Evolutionary conservation across 2,329 filamentous ascomycete species (phyloP), one percentile per base, ranked within the genome.

Genomic region (Aspergillus flavus): DNA sequence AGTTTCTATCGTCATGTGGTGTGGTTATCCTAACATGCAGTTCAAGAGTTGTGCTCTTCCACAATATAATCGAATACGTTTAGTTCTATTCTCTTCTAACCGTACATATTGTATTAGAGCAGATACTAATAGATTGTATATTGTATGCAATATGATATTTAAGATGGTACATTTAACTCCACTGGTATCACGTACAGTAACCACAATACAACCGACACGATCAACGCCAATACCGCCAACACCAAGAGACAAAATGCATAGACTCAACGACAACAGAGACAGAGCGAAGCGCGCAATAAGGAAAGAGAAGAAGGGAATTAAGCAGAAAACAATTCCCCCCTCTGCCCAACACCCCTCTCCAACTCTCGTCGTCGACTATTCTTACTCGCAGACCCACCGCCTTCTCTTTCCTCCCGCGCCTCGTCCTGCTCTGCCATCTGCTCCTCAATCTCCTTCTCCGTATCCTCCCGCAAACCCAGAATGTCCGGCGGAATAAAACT

Each of bases 401-500:
- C 48, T 11, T 52, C 48, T 21, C 9, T 70, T 30, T 82, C 80
- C 58, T 82, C 80, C 14, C 61, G 69, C 57, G 76, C 75, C 60
- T 80, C 79, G 36, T 80, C 78, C 60, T 72, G 65, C 61, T 72
- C 52, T 34, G 76, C 72, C 39, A 71, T 76, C 61, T 82, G 76
- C 65, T 83, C 81, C 64, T 78, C 78, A 41, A 82, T 74, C 63
- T 83, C 81, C 57, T 77, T 76, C 68, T 84, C 81, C 9, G 81
- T 75, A 23, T 84, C 82, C 56, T 83, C 81, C 34, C 82, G 75
- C 62, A 84, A 67, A 0, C 84, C 87, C 21, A 85, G 83, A 7
- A 95, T 83, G 72, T 94, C 92, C 0, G 91, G 90, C 11, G 92
- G 93, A 59, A 97, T 91, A 52, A 88, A 85, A 69, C 88, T 87